A percentile compares a stretch with the other conserved stretches of the same genome.
Evolutionary conservation across 306 rosid species (phyloP).

Genomic region (Adenanthera pavonina): DNA sequence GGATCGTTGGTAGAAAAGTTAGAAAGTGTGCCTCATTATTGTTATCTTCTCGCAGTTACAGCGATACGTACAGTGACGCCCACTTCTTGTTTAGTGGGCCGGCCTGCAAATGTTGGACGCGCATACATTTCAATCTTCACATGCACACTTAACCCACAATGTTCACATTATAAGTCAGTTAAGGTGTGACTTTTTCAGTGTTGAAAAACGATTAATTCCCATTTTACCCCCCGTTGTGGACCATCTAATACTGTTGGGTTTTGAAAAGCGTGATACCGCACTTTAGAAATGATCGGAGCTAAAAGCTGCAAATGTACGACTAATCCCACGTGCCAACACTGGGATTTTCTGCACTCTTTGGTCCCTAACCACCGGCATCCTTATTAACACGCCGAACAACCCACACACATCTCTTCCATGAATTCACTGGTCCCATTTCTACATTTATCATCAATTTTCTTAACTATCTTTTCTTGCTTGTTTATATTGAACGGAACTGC

Average conservation of each 20-base stretch:
- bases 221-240: background rate
- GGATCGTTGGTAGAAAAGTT: no score
- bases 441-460: no score
- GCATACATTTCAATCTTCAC: conserved; percentile 42
- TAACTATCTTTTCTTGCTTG: no score
- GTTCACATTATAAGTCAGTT: background rate
- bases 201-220: background rate
- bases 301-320: conserved; percentile 14
- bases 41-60: conserved; percentile 17
- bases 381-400: conserved; percentile 32
- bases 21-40: conserved; percentile 5
- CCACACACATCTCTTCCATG: background rate
- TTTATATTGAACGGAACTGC: no score
- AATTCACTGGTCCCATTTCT: no score
- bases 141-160: background rate
- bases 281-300: background rate
- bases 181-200: background rate
- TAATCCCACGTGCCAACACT: conserved; percentile 17
- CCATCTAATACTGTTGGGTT: background rate
- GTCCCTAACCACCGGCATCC: conserved; percentile 46
- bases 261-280: background rate
- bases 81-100: conserved; percentile 6
- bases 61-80: conserved; percentile 5
- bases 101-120: conserved; percentile 20
- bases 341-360: conserved; percentile 31